A percentile compares a stretch with the other conserved stretches of the same genome.
Evolutionary conservation across 352 stramenopile species (phyloP).

Genomic region (Phytophthora nicotianae): DNA sequence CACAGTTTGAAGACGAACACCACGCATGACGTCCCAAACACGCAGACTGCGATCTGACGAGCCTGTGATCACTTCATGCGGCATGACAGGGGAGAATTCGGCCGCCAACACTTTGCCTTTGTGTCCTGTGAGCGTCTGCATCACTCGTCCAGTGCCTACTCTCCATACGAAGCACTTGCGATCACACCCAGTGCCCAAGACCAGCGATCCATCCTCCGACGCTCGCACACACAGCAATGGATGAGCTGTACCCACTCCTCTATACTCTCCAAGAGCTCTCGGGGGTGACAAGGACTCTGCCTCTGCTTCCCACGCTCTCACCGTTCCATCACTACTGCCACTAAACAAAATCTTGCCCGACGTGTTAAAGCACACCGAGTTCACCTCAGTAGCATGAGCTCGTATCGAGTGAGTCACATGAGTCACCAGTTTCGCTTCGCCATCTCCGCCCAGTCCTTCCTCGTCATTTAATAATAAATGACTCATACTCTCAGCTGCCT

Average conservation of each 20-base stretch:
- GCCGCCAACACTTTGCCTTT: slow-evolving; percentile 85
- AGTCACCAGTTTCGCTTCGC: slow-evolving; percentile 37
- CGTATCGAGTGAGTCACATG: slow-evolving; percentile 63
- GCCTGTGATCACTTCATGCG: slow-evolving; percentile 77
- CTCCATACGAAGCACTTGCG: slow-evolving; percentile 88
- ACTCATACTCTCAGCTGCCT: slow-evolving; percentile 56
- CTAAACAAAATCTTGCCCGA: slow-evolving; percentile 85
- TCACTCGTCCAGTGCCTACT: slow-evolving; percentile 78
- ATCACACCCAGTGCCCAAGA: slow-evolving; percentile 82
- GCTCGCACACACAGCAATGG: slow-evolving; percentile 81
- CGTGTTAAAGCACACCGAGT: slow-evolving; percentile 85
- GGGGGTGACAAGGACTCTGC: slow-evolving; percentile 32
- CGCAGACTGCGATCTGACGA: slow-evolving; percentile 78
- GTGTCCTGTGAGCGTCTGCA: slow-evolving; percentile 85
- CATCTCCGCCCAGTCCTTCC: slow-evolving; percentile 15
- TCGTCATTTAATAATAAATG: slow-evolving; percentile 41
- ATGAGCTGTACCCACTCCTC: slow-evolving; percentile 78
- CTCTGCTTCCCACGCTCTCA: slow-evolving; percentile 76
- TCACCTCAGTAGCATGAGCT: slow-evolving; percentile 83
- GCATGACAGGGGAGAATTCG: slow-evolving; percentile 66
- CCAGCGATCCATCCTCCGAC: slow-evolving; percentile 76
- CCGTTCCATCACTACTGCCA: slow-evolving; percentile 82
- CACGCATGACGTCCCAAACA: slow-evolving; percentile 75
- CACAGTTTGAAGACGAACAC: slow-evolving; percentile 72
- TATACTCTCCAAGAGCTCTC: slow-evolving; percentile 70